Evolutionary conservation across 2,329 filamentous ascomycete species (phyloP), one percentile per base, ranked within the genome.

Genomic region (Chaetomiaceae sp.): DNA sequence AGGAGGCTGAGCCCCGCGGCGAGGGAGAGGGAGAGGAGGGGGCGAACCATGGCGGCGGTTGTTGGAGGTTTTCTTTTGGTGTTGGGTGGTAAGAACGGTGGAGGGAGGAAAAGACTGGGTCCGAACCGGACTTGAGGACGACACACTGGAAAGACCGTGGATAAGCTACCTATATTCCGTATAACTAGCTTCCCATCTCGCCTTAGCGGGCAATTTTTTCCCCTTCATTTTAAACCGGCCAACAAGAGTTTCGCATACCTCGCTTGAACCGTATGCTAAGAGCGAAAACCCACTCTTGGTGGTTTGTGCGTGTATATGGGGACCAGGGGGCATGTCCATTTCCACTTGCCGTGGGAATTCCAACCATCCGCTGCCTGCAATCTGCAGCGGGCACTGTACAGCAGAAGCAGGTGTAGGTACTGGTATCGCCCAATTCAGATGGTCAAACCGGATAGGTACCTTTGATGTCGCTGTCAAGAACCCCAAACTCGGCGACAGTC

Each of bases 1-100:
- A 49, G 33, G 17, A 44, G 13, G 23, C 13, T 10, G 25, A 49
- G 39, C 7, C 31, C 17, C 7, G 47, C 16, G 47, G 47, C 16
- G 47, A 49, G 47, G 10, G 47, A 39, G 13, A 44, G n/a, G 39
- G 47, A 38, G 16, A 16, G 39, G 14, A 44, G 3, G 25, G 47
- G 17, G 5, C 25, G 40, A n/a, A 49, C 47, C 47, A 49, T 49
- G 34, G 34, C 34, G 34, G 34, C 34, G 34, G 34, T 16, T 37
- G n/a, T n/a, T n/a, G n/a, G n/a, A n/a, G n/a, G n/a, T 37, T 37
- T n/a, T 37, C 17, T 37, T 17, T 37, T 37, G n/a, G 34, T 2
- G 34, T 37, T 37, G 34, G 34, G 19, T 37, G 34, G 34, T 37
- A 6, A 5, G 19, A 37, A 19, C 2, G 8, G 13, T 20, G n/a